Base-by-base conservation (phyloP, 1,139 yeast genomes). In the Meyerozyma athensensis region DNA sequence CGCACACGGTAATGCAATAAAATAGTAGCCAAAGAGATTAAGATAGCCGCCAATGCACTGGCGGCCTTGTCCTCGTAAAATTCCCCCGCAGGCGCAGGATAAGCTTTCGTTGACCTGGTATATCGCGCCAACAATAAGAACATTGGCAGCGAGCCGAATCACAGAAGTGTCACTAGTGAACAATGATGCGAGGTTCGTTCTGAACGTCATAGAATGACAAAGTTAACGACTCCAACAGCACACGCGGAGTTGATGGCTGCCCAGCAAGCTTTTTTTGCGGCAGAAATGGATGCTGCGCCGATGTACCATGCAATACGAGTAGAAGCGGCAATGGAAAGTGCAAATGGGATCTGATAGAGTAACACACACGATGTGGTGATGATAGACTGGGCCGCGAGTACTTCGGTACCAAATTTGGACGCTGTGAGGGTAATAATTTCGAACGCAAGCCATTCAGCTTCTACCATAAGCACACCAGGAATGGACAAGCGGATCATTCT, bases 261-360 rank as follows among this genome's bases (percentile, higher is more conserved):
- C 12, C 59, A 53, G 7, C 68, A 53, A 1, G 74, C 68, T 2
- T 58, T 61, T n/a, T 58, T 52, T 0, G 82, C 77, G 0, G 81
- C 65, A 14, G 52, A 45, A 41, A 68, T 73, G 3, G 81, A 69
- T 1, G 85, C 85, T 1, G 87, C 83, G 7, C 94, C 94, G 43
- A 84, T 73, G 49, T 68, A 81, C 77, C 86, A 81, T 1, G 92
- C 94, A 33, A 83, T 73, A 59, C 92, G 70, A 0, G 92, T 82
- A 9, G 89, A 78, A 1, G 86, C 74, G 4, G 89, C 86, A 36
- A 84, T 81, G 6, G 86, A 76, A 36, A 82, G 67, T 1, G 90
- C 86, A 61, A 82, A 81, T 5, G 92, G 90, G 13, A 83, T 65
- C 55, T 84, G 92, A 52, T 82, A 84, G 22, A 81, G 64, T 34